A percentile compares a stretch with the other conserved stretches of the same genome.
Evolutionary conservation across 2,329 filamentous ascomycete genomes (phyloP).

Genomic region (Spiromastix sp.): DNA sequence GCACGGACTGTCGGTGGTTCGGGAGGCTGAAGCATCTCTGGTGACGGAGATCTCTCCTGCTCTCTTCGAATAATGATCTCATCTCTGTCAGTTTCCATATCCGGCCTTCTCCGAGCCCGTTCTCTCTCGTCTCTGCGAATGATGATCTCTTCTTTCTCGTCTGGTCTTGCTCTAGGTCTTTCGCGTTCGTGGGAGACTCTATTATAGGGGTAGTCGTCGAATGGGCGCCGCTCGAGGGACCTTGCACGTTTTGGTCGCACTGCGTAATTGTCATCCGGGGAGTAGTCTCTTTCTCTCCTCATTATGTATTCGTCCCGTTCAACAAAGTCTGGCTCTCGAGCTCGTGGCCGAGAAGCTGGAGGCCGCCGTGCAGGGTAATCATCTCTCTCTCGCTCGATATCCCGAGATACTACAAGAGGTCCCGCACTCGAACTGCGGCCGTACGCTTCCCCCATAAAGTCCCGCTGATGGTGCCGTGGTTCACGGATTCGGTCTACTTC

Average conservation of each 20-base stretch:
- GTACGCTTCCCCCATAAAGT: slow-evolving; percentile 26
- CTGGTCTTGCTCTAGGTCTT: slow-evolving; percentile 2
- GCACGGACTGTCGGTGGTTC: slow-evolving; percentile 58
- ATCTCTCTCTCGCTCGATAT: slow-evolving; percentile 3
- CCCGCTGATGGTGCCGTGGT: slow-evolving; percentile 22
- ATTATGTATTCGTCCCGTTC: slow-evolving; percentile 8
- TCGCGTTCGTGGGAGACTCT: slow-evolving; percentile 6
- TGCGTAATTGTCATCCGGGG: slow-evolving; percentile 10
- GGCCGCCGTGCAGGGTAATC: not conserved
- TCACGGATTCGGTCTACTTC: slow-evolving; percentile 30
- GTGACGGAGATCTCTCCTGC: slow-evolving; percentile 30
- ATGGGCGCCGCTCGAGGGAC: slow-evolving; percentile 8
- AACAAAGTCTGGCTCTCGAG: not conserved
- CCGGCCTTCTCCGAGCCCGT: slow-evolving; percentile 12
- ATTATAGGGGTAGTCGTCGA: slow-evolving; percentile 5
- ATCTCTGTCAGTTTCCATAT: slow-evolving; percentile 17
- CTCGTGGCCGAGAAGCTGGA: not conserved
- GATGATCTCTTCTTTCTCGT: slow-evolving; percentile 18
- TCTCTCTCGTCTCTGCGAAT: slow-evolving; percentile 13
- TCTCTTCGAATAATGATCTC: slow-evolving; percentile 27
- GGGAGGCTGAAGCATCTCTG: slow-evolving; percentile 38
- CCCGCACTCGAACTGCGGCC: slow-evolving; percentile 20
- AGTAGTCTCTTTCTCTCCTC: slow-evolving; percentile 8
- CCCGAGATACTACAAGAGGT: slow-evolving; percentile 14
- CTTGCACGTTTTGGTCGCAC: not conserved